Evolutionary conservation across 495 filamentous ascomycete genomes (phyloP).

Genomic region (Achaetomiella virescens): DNA sequence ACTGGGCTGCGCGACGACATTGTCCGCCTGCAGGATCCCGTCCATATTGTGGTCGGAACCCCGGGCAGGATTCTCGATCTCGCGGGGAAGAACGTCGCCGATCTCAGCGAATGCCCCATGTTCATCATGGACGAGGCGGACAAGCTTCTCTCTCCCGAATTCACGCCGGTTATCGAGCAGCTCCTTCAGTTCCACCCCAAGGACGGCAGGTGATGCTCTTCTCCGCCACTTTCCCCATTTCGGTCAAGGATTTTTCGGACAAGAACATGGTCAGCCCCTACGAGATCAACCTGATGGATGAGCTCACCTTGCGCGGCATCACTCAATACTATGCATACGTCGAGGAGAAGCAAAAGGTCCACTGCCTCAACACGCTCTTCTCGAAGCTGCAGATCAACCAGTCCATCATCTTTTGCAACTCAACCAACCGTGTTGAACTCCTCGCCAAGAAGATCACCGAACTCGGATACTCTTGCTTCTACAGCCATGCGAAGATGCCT

Average conservation of each 20-base stretch:
- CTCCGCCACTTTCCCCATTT: slow-evolving; percentile 91
- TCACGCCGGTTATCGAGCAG: slow-evolving; percentile 95
- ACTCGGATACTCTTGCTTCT: slow-evolving; percentile 98
- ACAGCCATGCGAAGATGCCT: slow-evolving; percentile 98
- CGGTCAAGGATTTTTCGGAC: slow-evolving; percentile 96
- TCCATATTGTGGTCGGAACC: slow-evolving; percentile 97
- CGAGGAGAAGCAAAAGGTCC: slow-evolving; percentile 98
- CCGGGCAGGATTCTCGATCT: slow-evolving; percentile 92
- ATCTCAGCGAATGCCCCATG: slow-evolving; percentile 91
- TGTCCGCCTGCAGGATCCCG: slow-evolving; percentile 83
- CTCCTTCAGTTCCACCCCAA: slow-evolving; percentile 88
- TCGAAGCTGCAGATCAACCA: slow-evolving; percentile 99
- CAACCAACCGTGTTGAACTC: slow-evolving; percentile 94
- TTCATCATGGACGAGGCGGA: slow-evolving; percentile 99
- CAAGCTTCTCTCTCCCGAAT: slow-evolving; percentile 92
- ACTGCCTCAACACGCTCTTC: slow-evolving; percentile 98
- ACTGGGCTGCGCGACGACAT: slow-evolving; percentile 95
- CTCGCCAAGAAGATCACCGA: slow-evolving; percentile 99
- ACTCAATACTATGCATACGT: slow-evolving; percentile 99
- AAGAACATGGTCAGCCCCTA: slow-evolving; percentile 94
- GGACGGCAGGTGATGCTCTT: slow-evolving; percentile 98
- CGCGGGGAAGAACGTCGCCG: slow-evolving; percentile 89
- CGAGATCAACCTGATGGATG: slow-evolving; percentile 99
- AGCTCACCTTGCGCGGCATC: slow-evolving; percentile 94
- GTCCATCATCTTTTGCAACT: slow-evolving; percentile 99